phyloP scores from a whole-genome alignment of 1,284 basidiomycete genomes.

The Melanopsichium pennsylvanicum region DNA sequence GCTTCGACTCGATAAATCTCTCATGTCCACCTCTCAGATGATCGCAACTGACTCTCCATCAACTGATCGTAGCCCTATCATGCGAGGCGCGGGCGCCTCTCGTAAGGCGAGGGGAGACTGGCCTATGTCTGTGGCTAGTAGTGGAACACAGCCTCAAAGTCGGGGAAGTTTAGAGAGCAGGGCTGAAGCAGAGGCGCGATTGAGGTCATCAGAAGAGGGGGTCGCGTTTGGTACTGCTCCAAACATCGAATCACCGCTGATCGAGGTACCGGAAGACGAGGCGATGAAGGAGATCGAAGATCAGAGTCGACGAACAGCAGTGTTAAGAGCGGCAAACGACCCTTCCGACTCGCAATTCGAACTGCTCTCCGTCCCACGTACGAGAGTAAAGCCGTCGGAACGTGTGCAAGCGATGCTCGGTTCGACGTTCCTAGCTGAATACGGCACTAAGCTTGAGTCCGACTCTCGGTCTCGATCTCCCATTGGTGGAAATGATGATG shows the following conservation, averaged over 20 bases:
- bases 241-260: conserved; percentile 20
- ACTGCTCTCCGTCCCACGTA: conserved; percentile 7
- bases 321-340: not conserved
- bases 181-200: conserved; percentile 11
- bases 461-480: conserved; percentile 15
- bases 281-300: conserved; percentile 2
- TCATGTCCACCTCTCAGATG: conserved; percentile 20
- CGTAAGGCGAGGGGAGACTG: conserved; percentile 32
- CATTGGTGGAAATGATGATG: conserved; percentile 5
- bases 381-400: conserved; percentile 21
- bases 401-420: conserved; percentile 39
- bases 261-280: conserved; percentile 26
- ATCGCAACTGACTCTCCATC: conserved; percentile 17
- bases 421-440: conserved; percentile 35
- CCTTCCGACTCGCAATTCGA: conserved; percentile 10
- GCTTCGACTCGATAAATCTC: conserved; percentile 37
- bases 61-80: conserved; percentile 6
- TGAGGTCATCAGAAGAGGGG: conserved; percentile 15
- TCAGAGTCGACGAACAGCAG: not conserved
- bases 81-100: conserved; percentile 4
- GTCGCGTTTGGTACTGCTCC: not conserved
- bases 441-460: conserved; percentile 19
- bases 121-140: conserved; percentile 39
- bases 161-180: conserved; percentile 18
- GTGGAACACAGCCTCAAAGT: conserved; percentile 10